phyloP scores from a whole-genome alignment of 1,139 yeast genomes.

The Kodamaea anthophila region DNA sequence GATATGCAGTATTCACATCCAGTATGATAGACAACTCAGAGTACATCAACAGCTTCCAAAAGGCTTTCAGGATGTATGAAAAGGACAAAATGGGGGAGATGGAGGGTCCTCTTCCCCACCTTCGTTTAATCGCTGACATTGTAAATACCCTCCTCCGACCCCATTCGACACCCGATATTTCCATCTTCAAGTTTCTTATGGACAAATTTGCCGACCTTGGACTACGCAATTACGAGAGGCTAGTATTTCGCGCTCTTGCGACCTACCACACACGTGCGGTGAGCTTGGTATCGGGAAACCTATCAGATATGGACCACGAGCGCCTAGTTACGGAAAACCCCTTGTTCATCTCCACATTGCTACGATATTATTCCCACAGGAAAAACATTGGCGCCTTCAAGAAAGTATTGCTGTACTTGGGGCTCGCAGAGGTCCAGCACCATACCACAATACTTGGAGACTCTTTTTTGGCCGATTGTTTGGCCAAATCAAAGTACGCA shows the following conservation, averaged over 20 bases:
- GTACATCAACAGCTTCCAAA: constrained; percentile 14
- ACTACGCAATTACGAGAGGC: constrained; percentile 22
- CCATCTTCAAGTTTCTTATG: constrained; percentile 21
- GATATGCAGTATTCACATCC: constrained; percentile 15
- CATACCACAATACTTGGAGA: constrained; percentile 20
- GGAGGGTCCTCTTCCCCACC: constrained; percentile 12
- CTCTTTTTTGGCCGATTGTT: constrained; percentile 16
- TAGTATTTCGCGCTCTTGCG: constrained; percentile 14
- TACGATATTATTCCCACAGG: constrained; percentile 21
- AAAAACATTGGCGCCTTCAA: constrained; percentile 17
- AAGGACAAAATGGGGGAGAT: not conserved
- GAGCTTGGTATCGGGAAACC: not conserved
- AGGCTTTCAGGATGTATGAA: constrained; percentile 1
- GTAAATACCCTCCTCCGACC: constrained; percentile 15
- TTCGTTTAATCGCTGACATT: constrained; percentile 18
- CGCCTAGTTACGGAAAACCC: constrained; percentile 22
- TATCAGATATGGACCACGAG: not conserved
- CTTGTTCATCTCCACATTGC: constrained; percentile 19
- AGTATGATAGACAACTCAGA: constrained; percentile 15
- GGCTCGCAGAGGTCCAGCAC: constrained; percentile 23
- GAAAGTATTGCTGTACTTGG: constrained; percentile 23
- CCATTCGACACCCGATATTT: constrained; percentile 19
- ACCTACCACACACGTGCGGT: constrained; percentile 1
- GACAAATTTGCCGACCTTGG: constrained; percentile 20
- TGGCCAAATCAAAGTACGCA: constrained; percentile 26